Percentiles rank a stretch among this genome's conserved stretches.
These are phyloP conservation scores for Calendula officinalis DNA, from an alignment of 129 eudicot genomes.

Conservation along the genomic window DNA sequence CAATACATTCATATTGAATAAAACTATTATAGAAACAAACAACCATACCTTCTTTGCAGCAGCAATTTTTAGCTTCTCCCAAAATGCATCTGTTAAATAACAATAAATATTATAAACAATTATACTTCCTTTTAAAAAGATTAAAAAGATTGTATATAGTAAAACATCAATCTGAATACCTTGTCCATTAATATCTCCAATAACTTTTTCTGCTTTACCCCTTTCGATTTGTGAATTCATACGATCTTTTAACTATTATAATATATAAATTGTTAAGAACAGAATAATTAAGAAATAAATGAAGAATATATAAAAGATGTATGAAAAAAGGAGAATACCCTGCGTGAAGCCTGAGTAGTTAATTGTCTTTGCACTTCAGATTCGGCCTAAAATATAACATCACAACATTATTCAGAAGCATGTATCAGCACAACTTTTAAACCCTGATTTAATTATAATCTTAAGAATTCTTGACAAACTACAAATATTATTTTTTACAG, in stretches of 20 bases:
- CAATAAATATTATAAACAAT: background rate
- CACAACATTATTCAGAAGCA: slow-evolving; percentile 1
- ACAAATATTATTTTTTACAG: background rate
- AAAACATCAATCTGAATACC: slow-evolving; percentile 19
- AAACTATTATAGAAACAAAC: slow-evolving; percentile 3
- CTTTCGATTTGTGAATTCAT: slow-evolving; percentile 39
- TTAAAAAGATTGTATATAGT: slow-evolving; percentile 2
- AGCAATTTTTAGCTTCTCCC: slow-evolving; percentile 60
- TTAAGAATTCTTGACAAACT: background rate
- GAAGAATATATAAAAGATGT: background rate
- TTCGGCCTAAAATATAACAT: slow-evolving; percentile 26
- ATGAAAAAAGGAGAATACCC: slow-evolving; percentile 25
- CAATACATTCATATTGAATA: slow-evolving; percentile 16
- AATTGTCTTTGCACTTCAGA: slow-evolving; percentile 37
- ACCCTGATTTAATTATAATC: background rate
- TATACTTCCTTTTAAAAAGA: background rate
- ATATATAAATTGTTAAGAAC: slow-evolving; percentile 7
- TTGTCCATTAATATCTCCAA: slow-evolving; percentile 38
- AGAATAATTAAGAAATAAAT: background rate
- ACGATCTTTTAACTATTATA: slow-evolving; percentile 30
- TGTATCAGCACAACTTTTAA: slow-evolving; percentile 1
- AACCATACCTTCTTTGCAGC: slow-evolving; percentile 59
- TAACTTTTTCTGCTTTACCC: slow-evolving; percentile 23
- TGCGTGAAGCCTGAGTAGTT: slow-evolving; percentile 40
- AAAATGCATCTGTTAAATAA: slow-evolving; percentile 52